Evolutionary conservation across 345 rosid genomes (phyloP).

Genomic region (Erucastrum elatum): DNA sequence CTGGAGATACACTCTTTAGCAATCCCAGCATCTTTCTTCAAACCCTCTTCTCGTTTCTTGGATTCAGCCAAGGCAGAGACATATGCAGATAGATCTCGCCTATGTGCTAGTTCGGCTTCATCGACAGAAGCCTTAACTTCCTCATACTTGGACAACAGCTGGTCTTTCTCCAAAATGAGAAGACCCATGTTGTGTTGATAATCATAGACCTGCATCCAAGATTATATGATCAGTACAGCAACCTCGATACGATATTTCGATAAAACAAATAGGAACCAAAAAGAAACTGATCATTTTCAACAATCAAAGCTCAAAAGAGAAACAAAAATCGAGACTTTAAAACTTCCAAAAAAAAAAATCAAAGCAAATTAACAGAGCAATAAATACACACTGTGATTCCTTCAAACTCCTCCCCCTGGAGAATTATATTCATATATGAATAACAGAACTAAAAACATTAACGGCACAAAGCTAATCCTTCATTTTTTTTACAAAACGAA

Average conservation of each 20-base stretch:
- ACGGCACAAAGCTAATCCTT: slow-evolving; percentile 7
- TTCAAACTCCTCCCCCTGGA: slow-evolving; percentile 2
- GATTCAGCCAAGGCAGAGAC: slow-evolving; percentile 69
- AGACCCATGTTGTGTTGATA: slow-evolving; percentile 97
- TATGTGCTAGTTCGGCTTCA: slow-evolving; percentile 57
- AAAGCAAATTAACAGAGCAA: slow-evolving; percentile 16
- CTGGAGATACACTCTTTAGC: slow-evolving; percentile 87
- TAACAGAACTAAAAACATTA: not conserved
- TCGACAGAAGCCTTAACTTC: slow-evolving; percentile 69
- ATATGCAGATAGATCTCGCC: slow-evolving; percentile 66
- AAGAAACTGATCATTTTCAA: not conserved
- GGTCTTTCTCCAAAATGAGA: slow-evolving; percentile 73
- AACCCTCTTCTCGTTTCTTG: slow-evolving; percentile 70
- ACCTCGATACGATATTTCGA: not conserved
- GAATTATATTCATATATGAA: slow-evolving; percentile 1
- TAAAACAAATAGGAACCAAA: not conserved
- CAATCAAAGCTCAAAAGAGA: slow-evolving; percentile 22
- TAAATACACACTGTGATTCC: not conserved
- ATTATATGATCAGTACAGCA: not conserved
- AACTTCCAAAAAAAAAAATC: slow-evolving; percentile 2
- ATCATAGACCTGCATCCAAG: slow-evolving; percentile 64
- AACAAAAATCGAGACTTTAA: slow-evolving; percentile 29
- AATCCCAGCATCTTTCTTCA: slow-evolving; percentile 83
- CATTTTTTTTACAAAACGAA: not conserved
- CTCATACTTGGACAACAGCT: slow-evolving; percentile 58